Percentiles rank a stretch among this genome's conserved stretches.
These are phyloP conservation scores for Yarrowia keelungensis DNA, from an alignment of 805 yeast genomes.

Conservation along the genomic window DNA sequence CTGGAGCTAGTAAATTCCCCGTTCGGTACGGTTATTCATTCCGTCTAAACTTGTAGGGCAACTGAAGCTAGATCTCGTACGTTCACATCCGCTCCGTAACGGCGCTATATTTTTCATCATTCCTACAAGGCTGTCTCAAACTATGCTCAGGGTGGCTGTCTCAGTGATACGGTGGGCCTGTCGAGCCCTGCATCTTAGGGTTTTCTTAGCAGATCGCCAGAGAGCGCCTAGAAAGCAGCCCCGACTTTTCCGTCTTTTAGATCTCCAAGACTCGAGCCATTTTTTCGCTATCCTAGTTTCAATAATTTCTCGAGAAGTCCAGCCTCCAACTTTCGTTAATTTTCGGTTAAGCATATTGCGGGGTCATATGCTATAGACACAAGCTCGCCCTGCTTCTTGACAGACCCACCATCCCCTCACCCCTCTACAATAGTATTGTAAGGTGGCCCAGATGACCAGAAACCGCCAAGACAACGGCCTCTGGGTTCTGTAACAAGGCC, in stretches of 20 bases:
- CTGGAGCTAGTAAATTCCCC: background rate
- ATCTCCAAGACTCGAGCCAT: too few species aligned
- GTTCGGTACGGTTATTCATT: background rate
- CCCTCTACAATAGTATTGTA: slow-evolving; percentile 16
- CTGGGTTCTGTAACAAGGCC: background rate
- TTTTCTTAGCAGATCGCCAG: background rate
- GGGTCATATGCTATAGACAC: background rate
- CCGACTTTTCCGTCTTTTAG: background rate
- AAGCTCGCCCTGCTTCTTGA: background rate
- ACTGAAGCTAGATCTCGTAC: background rate
- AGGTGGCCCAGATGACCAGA: slow-evolving; percentile 8
- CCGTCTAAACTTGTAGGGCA: background rate
- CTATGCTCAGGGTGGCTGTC: slow-evolving; percentile 18
- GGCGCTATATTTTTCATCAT: background rate
- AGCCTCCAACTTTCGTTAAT: background rate
- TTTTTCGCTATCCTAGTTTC: too few species aligned
- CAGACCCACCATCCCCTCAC: slow-evolving; percentile 23
- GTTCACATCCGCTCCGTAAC: background rate
- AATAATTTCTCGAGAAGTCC: too few species aligned
- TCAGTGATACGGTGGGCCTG: slow-evolving; percentile 14
- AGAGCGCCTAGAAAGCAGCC: background rate
- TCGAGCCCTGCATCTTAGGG: slow-evolving; percentile 4
- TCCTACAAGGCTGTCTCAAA: background rate
- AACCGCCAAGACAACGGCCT: background rate
- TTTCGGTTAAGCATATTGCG: slow-evolving; percentile 11